These are phyloP conservation scores for Suhomyces panamericanus DNA, from an alignment of 1,139 yeast genomes.

Conservation along the genomic window DNA sequence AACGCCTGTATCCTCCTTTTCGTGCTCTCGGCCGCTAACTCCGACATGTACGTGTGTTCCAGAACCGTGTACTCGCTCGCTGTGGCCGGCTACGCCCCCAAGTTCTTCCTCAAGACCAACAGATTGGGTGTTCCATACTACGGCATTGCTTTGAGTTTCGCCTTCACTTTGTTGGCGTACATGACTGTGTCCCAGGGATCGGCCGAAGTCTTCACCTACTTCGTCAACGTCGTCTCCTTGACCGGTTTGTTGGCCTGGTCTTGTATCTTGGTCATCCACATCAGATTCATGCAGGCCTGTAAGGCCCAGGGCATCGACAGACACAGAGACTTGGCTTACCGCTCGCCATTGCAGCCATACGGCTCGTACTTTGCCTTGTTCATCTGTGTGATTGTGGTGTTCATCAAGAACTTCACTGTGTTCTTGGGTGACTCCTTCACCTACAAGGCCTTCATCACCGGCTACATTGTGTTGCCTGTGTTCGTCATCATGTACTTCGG, in stretches of 20 bases:
- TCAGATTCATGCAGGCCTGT: conserved; percentile 63
- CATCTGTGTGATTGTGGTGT: conserved; percentile 54
- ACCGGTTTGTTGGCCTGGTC: conserved; percentile 33
- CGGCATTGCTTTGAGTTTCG: conserved; percentile 38
- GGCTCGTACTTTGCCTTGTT: conserved; percentile 60
- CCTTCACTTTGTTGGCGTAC: conserved; percentile 31
- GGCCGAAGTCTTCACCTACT: conserved; percentile 26
- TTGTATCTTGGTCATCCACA: conserved; percentile 48
- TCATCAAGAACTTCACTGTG: conserved; percentile 74
- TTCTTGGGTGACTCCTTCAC: conserved; percentile 56
- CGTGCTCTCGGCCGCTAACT: conserved; percentile 49
- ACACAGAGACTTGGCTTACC: conserved; percentile 51
- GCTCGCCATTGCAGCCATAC: conserved; percentile 67
- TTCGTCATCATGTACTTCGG: conserved; percentile 56
- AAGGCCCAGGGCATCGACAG: conserved; percentile 58
- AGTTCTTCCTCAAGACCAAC: conserved; percentile 55
- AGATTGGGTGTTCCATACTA: conserved; percentile 63
- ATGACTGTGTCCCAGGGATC: conserved; percentile 27
- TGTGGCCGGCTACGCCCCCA: conserved; percentile 47
- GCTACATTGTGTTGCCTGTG: conserved; percentile 75
- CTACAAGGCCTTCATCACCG: conserved; percentile 68
- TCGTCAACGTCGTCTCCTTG: conserved; percentile 31
- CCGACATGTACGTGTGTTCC: conserved; percentile 50
- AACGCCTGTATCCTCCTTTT: conserved; percentile 48
- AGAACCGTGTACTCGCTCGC: conserved; percentile 48